Evolutionary conservation across 2,329 filamentous ascomycete genomes (phyloP).

Genomic region (Neofusicoccum ribis): DNA sequence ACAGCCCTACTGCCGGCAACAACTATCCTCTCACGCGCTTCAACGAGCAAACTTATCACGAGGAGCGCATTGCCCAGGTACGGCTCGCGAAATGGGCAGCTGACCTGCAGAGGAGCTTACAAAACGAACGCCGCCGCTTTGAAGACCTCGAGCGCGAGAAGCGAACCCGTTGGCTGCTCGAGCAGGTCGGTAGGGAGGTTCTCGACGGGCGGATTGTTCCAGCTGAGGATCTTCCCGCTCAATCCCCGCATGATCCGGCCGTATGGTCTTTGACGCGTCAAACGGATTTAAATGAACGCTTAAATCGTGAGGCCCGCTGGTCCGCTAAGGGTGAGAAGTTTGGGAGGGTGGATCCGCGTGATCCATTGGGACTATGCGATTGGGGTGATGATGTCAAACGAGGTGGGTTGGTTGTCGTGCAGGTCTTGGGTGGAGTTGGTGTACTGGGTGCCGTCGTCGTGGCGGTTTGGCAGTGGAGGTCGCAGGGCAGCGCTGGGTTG

Average conservation of each 20-base stretch:
- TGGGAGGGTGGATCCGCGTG: conserved; percentile 54
- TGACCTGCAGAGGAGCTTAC: conserved; percentile 74
- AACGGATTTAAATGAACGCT: conserved; percentile 35
- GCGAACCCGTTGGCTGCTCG: conserved; percentile 68
- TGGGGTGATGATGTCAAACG: conserved; percentile 66
- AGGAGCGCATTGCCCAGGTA: conserved; percentile 66
- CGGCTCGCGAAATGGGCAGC: conserved; percentile 79
- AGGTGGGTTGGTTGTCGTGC: conserved; percentile 67
- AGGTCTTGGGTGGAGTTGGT: conserved; percentile 72
- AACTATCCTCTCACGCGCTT: conserved; percentile 49
- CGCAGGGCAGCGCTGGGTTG: neutral
- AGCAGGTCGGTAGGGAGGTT: conserved; percentile 68
- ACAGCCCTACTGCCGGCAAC: conserved; percentile 25
- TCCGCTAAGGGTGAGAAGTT: conserved; percentile 31
- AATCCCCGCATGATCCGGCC: neutral
- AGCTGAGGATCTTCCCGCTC: conserved; percentile 20
- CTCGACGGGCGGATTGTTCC: conserved; percentile 32
- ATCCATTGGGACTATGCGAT: conserved; percentile 76
- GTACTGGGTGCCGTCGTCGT: conserved; percentile 71
- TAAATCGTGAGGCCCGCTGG: conserved; percentile 29
- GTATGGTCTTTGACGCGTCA: conserved; percentile 24
- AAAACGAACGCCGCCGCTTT: conserved; percentile 70
- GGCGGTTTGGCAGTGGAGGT: conserved; percentile 29
- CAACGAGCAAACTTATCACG: conserved; percentile 58
- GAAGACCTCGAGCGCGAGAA: conserved; percentile 62